phyloP scores from a whole-genome alignment of 805 yeast genomes.

The Schwanniomyces sp. region DNA sequence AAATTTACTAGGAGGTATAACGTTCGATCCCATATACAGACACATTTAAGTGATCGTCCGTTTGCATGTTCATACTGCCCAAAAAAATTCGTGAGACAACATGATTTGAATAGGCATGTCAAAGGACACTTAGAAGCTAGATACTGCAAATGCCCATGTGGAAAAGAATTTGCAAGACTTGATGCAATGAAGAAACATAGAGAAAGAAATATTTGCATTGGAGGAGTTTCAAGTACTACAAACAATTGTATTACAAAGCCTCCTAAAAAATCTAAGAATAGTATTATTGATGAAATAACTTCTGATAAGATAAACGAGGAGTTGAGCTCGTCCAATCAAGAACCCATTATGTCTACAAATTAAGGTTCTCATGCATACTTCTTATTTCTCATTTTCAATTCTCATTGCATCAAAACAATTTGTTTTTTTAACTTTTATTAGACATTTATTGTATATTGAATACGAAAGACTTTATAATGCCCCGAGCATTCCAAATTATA shows the following conservation, averaged over 20 bases:
- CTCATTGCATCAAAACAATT: not conserved
- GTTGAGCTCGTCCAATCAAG: conserved; percentile 1
- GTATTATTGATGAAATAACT: conserved; percentile 10
- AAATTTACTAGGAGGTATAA: conserved; percentile 86
- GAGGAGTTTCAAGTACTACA: conserved; percentile 48
- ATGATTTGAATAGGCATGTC: conserved; percentile 86
- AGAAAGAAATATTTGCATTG: conserved; percentile 75
- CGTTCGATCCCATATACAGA: conserved; percentile 92
- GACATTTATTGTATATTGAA: not conserved
- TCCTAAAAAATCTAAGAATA: conserved; percentile 8
- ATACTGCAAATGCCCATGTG: conserved; percentile 77
- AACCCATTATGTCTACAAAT: not conserved
- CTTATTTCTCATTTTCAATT: not conserved
- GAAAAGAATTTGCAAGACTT: conserved; percentile 87
- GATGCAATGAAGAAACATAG: conserved; percentile 87
- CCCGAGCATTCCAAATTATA: not conserved
- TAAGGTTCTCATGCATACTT: not conserved
- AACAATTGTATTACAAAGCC: conserved; percentile 25
- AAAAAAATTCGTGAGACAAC: conserved; percentile 91
- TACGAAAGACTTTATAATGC: not conserved
- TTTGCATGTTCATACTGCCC: conserved; percentile 76
- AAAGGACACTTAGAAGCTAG: conserved; percentile 79
- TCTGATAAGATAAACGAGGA: conserved; percentile 10
- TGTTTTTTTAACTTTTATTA: not conserved
- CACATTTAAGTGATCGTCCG: conserved; percentile 94